These are phyloP conservation scores for Cryphonectria naterciae DNA, from an alignment of 2,329 filamentous ascomycete species.

Conservation along the genomic window DNA sequence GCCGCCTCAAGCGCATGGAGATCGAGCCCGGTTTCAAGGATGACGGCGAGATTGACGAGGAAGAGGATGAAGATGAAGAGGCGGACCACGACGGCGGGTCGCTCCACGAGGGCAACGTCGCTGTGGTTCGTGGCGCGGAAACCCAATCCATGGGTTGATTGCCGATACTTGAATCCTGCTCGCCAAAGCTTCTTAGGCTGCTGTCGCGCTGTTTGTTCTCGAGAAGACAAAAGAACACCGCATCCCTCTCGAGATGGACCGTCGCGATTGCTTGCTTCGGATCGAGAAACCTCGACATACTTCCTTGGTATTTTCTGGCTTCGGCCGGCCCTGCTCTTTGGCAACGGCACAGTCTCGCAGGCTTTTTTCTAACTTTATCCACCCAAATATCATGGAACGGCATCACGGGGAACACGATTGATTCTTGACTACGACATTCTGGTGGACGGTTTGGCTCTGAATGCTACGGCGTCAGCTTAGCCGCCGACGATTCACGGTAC, in stretches of 20 bases:
- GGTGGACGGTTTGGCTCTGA: not conserved
- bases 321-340: not conserved
- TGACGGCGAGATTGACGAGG: slow-evolving; percentile 61
- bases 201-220: not conserved
- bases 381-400: not conserved
- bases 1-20: slow-evolving; percentile 69
- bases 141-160: slow-evolving; percentile 13
- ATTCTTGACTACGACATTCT: not conserved
- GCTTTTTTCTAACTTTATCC: not conserved
- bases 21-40: slow-evolving; percentile 83
- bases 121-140: slow-evolving; percentile 13
- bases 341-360: not conserved
- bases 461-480: not conserved
- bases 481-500: not conserved
- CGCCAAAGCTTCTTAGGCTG: not conserved
- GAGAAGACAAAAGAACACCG: not conserved
- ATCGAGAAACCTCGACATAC: not conserved
- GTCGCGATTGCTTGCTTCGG: not conserved
- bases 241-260: not conserved
- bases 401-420: not conserved
- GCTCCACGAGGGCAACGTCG: slow-evolving; percentile 35
- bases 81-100: slow-evolving; percentile 56
- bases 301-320: not conserved
- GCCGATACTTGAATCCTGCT: no score
- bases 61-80: slow-evolving; percentile 68